These are phyloP conservation scores for Aspergillus brasiliensis DNA, from an alignment of 2,329 filamentous ascomycete species.

Conservation along the genomic window DNA sequence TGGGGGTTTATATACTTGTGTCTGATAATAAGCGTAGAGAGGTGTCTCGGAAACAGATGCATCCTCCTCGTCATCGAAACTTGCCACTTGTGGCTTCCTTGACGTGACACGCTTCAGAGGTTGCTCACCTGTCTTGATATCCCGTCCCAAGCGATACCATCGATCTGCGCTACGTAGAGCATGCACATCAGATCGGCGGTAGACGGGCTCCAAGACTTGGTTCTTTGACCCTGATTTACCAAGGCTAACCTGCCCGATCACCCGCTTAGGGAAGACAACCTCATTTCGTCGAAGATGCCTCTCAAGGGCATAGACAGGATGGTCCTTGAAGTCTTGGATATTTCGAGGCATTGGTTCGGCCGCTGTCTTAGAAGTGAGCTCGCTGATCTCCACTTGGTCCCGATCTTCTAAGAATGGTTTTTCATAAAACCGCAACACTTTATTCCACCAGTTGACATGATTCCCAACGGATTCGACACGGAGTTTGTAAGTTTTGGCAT, in stretches of 20 bases:
- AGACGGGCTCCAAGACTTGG: constrained; percentile 72
- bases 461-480: constrained; percentile 71
- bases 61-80: constrained; percentile 34
- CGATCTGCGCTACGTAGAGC: constrained; percentile 76
- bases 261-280: constrained; percentile 71
- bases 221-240: constrained; percentile 46
- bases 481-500: constrained; percentile 80
- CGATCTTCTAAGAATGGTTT: constrained; percentile 59
- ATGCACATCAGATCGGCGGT: constrained; percentile 78
- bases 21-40: constrained; percentile 63
- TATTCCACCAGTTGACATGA: constrained; percentile 60
- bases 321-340: constrained; percentile 82
- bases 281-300: constrained; percentile 82
- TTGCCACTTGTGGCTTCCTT: constrained; percentile 40
- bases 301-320: constrained; percentile 81
- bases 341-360: constrained; percentile 84
- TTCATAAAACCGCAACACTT: constrained; percentile 45
- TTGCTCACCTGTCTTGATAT: constrained; percentile 76
- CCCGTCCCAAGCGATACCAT: constrained; percentile 86
- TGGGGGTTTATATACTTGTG: constrained; percentile 72
- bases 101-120: constrained; percentile 73
- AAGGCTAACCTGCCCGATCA: constrained; percentile 74
- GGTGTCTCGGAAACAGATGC: constrained; percentile 57
- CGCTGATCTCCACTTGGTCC: constrained; percentile 81
- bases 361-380: constrained; percentile 70